Evolutionary conservation across 116 monocot genomes (phyloP), one percentile per base, ranked within the genome.

Genomic region (Phalaenopsis hybrid): DNA sequence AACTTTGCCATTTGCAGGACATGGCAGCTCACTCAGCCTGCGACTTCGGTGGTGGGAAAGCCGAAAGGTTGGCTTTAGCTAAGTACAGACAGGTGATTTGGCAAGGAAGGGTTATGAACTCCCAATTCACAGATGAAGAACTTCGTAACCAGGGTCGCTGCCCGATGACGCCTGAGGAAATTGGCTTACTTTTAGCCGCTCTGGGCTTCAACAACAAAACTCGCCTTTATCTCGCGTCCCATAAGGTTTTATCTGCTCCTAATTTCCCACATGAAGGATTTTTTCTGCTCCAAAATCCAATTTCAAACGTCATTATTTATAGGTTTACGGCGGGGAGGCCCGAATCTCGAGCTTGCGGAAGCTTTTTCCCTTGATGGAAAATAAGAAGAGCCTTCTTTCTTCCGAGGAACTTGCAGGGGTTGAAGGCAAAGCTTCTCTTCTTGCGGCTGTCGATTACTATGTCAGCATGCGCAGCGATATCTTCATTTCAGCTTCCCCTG

Each of bases 31-130:
- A 96, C 86, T 96, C 94, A 25, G 96, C 91, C 0, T 94, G 96
- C 74, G 96, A 96, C 84, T 96, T 94, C 86, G 94, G 94, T 70
- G 96, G 96, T 68, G 96, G 96, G 0, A 96, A 90, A 91, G 94
- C 92, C 79, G 96, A 96, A 78, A 91, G 86, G 81, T 76, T 96
- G 48, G 94, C 91, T 50, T 84, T 94, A 75, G 94, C 94, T 16
- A 96, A 90, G 82, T 94, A 94, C 83, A 91, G 96, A 85, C 90
- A 96, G 81, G 87, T 87, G 11, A 84, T 96, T 25, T 96, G 96
- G 96, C 94, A 92, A 85, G 96, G 96, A 45, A 88, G 96, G 70
- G 94, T 96, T 41, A 74, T 90, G 45, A 96, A 96, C 43, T 96
- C 96, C 49, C 91, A 93, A 76, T 94, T 92, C 79, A 94, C 94